phyloP scores from a whole-genome alignment of 1,284 basidiomycete genomes.

The Boletellus dicymbophilus region DNA sequence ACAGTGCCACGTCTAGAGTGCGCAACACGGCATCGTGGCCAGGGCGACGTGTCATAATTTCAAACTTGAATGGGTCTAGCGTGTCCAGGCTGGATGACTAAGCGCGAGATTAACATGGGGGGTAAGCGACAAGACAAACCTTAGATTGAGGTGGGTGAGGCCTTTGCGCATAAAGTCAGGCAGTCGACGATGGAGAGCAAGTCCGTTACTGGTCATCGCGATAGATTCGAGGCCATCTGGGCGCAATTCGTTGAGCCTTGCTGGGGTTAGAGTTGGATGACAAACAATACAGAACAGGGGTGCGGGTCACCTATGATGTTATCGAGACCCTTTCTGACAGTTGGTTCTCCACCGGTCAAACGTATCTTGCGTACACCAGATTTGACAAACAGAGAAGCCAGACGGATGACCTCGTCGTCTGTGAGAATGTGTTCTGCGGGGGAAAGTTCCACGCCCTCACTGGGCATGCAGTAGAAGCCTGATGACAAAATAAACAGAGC shows the following conservation, averaged over 20 bases:
- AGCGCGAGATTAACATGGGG: not conserved
- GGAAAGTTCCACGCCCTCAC: constrained; percentile 76
- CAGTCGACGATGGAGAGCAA: constrained; percentile 73
- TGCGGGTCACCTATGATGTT: constrained; percentile 61
- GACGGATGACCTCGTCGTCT: constrained; percentile 73
- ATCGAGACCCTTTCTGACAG: constrained; percentile 76
- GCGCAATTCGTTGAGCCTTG: constrained; percentile 55
- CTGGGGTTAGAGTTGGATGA: constrained; percentile 38
- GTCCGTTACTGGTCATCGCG: constrained; percentile 87
- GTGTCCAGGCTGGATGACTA: constrained; percentile 69
- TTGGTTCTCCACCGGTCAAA: constrained; percentile 89
- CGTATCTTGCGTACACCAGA: constrained; percentile 86
- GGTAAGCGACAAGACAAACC: constrained; percentile 40
- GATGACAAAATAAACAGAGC: constrained; percentile 5
- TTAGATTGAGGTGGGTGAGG: constrained; percentile 82
- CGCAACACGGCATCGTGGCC: constrained; percentile 78
- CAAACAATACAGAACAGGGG: not conserved
- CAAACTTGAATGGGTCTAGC: constrained; percentile 85
- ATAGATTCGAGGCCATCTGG: constrained; percentile 70
- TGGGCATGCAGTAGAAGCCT: constrained; percentile 94
- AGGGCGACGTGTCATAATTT: constrained; percentile 77
- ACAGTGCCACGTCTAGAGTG: constrained; percentile 65
- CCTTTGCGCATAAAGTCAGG: constrained; percentile 70
- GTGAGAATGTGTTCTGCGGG: constrained; percentile 71
- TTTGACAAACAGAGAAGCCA: constrained; percentile 79